These are phyloP conservation scores for Podospora sp. DNA, from an alignment of 495 filamentous ascomycete genomes.

Conservation along the genomic window DNA sequence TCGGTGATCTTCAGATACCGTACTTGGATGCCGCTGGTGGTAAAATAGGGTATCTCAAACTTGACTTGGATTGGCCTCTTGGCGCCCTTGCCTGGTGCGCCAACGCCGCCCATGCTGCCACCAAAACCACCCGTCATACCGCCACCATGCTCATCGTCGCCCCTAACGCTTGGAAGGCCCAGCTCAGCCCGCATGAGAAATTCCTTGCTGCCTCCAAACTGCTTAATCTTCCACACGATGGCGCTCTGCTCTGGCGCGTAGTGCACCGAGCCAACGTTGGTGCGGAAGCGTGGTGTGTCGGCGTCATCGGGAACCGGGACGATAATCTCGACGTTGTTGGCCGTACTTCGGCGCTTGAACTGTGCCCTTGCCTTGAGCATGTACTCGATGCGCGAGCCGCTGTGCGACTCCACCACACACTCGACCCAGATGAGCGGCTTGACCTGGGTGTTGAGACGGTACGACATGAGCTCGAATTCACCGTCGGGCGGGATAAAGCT, in stretches of 20 bases:
- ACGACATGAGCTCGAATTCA: slow-evolving; percentile 99
- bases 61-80: slow-evolving; percentile 98
- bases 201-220: slow-evolving; percentile 97
- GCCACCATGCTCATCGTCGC: slow-evolving; percentile 93
- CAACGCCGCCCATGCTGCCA: slow-evolving; percentile 87
- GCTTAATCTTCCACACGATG: slow-evolving; percentile 99
- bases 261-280: slow-evolving; percentile 96
- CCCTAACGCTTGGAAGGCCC: slow-evolving; percentile 89
- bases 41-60: slow-evolving; percentile 99
- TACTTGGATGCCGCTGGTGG: slow-evolving; percentile 96
- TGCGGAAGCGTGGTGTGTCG: slow-evolving; percentile 93
- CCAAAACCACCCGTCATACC: slow-evolving; percentile 97
- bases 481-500: slow-evolving; percentile 98
- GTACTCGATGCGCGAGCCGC: slow-evolving; percentile 92
- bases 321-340: slow-evolving; percentile 98
- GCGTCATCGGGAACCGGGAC: slow-evolving; percentile 98
- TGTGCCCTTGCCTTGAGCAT: slow-evolving; percentile 98
- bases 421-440: slow-evolving; percentile 99
- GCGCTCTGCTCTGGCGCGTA: slow-evolving; percentile 97
- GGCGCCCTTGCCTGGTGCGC: slow-evolving; percentile 69
- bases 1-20: slow-evolving; percentile 99
- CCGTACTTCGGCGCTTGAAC: slow-evolving; percentile 96
- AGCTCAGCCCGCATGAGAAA: slow-evolving; percentile 99
- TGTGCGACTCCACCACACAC: slow-evolving; percentile 94
- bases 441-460: slow-evolving; percentile 97